These are phyloP conservation scores for Strobilomyces dryophilus DNA, from an alignment of 768 basidiomycete genomes.

Conservation along the genomic window DNA sequence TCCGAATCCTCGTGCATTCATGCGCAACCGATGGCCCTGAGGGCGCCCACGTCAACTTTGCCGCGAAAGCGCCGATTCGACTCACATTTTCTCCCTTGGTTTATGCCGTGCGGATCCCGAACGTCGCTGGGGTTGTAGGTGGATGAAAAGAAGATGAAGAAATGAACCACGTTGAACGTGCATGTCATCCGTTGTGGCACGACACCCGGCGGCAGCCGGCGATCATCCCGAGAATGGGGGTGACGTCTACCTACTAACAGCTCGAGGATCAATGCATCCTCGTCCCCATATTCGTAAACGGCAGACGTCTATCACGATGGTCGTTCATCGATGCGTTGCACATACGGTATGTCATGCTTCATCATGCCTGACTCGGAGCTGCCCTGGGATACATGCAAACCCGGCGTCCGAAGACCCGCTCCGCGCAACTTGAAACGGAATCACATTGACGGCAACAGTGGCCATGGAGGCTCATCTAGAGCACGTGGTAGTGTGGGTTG, in stretches of 20 bases:
- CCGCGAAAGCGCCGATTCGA: neutral
- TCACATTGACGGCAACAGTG: neutral
- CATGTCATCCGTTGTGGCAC: conserved; percentile 6
- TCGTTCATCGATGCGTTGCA: neutral
- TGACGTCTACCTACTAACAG: conserved; percentile 7
- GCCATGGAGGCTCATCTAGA: neutral
- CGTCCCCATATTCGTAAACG: neutral
- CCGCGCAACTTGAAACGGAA: neutral
- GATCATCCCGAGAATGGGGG: conserved; percentile 13
- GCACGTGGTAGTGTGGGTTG: neutral
- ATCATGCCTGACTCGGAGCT: neutral
- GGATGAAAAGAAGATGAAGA: conserved; percentile 5
- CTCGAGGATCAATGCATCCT: conserved; percentile 11
- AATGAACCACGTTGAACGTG: conserved; percentile 7
- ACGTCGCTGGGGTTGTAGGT: conserved; percentile 6
- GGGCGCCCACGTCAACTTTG: neutral
- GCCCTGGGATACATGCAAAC: neutral
- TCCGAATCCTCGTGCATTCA: conserved; percentile 8
- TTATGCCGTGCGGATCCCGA: neutral
- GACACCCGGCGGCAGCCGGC: conserved; percentile 5
- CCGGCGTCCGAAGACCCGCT: too few species aligned
- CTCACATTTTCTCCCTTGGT: conserved; percentile 9
- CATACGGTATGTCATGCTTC: conserved; percentile 10
- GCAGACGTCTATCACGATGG: conserved; percentile 5
- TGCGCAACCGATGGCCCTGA: neutral